Evolutionary conservation across 2,329 filamentous ascomycete genomes (phyloP).

Genomic region (Knoxdaviesia proteae): DNA sequence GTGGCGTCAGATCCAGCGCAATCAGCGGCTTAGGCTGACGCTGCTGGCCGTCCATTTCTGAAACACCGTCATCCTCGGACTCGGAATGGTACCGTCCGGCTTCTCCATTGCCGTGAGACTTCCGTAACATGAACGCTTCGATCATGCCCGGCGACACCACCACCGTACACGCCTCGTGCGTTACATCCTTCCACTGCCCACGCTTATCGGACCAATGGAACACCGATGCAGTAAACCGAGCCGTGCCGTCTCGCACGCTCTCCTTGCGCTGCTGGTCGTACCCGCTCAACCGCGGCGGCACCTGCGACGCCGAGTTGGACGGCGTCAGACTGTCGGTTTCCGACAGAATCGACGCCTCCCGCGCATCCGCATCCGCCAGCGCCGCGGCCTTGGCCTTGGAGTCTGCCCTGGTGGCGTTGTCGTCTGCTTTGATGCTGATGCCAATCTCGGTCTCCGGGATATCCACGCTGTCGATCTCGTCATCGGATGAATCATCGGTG

Average conservation of each 20-base stretch:
- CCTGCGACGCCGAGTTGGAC: constrained; percentile 66
- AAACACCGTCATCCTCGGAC: constrained; percentile 1
- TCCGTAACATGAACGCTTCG: constrained; percentile 20
- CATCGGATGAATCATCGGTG: constrained; percentile 20
- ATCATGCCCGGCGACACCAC: constrained; percentile 36
- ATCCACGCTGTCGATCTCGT: constrained; percentile 38
- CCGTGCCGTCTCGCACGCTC: constrained; percentile 3
- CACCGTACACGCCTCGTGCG: constrained; percentile 29
- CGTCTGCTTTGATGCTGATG: constrained; percentile 29
- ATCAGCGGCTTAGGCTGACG: constrained; percentile 25
- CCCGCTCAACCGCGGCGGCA: constrained; percentile 15
- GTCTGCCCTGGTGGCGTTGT: constrained; percentile 9
- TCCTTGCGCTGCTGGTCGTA: constrained; percentile 3
- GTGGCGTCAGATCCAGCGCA: constrained; percentile 70
- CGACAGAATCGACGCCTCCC: too few species aligned
- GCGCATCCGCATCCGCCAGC: constrained; percentile 18
- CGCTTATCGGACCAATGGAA: constrained; percentile 41
- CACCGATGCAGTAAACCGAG: constrained; percentile 30
- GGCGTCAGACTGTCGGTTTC: constrained; percentile 42
- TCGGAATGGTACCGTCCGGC: constrained; percentile 16
- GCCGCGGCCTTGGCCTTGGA: constrained; percentile 14
- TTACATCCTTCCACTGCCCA: constrained; percentile 38
- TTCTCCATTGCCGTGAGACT: constrained; percentile 6
- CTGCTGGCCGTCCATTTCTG: constrained; percentile 5
- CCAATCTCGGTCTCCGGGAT: constrained; percentile 37